Evolutionary conservation across 371 early-diverging fungal species (phyloP), one percentile per base, ranked within the genome.

Genomic region (Basidiobolus meristosporus): DNA sequence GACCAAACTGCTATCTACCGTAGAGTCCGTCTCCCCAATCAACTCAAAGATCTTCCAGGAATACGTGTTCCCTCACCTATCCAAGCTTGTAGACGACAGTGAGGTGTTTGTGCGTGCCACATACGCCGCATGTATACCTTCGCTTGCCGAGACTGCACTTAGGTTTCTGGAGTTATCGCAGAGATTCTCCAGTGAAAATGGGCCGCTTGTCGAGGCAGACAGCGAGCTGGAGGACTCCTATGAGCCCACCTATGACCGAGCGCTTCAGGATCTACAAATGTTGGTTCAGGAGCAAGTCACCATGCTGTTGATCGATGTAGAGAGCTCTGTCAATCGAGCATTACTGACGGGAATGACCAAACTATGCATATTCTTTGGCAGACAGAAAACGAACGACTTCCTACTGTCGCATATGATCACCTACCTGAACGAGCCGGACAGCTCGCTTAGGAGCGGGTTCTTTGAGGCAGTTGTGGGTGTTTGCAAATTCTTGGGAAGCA

Each of bases 321-420:
- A 77, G 38, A 59, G 81, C 30, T 46, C 65, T 32, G 86, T 84
- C 28, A 79, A 84, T 43, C 61, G 83, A n/a, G 73, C 84, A n/a
- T 2, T 84, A 21, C 51, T 92, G 31, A 50, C 65, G 26, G 69
- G 80, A 34, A 74, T 90, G 53, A 61, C 83, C 11, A 66, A 76
- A 22, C 54, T 90, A 15, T 79, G 89, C 53, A 64, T 86, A 23
- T 78, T 90, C 45, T 77, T 90, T 55, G 85, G 89, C 23, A 52
- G 75, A 31, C 83, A 78, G 49, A 74, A 75, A 38, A 75, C 82
- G 26, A 86, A 76, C 45, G 89, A 90, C 59, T 67, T 86, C 12
- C 48, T 89, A 17, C 50, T 95, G 31, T 73, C 75, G n/a, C 91
- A 93, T 59, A 80, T 89, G 69, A 90, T 93, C 43, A 93, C 92